phyloP scores from a whole-genome alignment of 2,329 filamentous ascomycete genomes.

The Neonectria coccinea region DNA sequence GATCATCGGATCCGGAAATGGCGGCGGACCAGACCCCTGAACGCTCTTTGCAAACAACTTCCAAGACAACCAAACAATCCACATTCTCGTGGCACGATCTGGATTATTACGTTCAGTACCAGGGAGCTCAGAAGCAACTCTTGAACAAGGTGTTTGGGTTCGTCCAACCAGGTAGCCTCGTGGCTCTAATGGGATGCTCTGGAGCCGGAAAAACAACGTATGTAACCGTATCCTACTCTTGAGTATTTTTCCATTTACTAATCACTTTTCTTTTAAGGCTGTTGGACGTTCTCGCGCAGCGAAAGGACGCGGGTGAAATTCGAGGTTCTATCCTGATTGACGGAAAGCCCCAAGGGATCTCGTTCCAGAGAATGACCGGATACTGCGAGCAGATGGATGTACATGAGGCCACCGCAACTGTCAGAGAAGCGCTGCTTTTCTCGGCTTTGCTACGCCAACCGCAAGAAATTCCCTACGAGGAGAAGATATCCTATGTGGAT shows the following conservation, averaged over 20 bases:
- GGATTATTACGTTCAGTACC: constrained; percentile 77
- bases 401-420: constrained; percentile 73
- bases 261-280: constrained; percentile 48
- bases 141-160: constrained; percentile 78
- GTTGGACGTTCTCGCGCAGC: constrained; percentile 75
- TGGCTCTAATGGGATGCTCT: constrained; percentile 82
- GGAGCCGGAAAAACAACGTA: constrained; percentile 84
- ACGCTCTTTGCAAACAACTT: constrained; percentile 3
- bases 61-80: constrained; percentile 63
- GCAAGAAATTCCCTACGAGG: constrained; percentile 62
- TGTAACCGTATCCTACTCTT: background rate
- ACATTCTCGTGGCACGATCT: constrained; percentile 78
- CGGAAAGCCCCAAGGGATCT: constrained; percentile 66
- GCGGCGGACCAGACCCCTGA: constrained; percentile 6
- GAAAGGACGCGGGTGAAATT: constrained; percentile 72
- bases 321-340: constrained; percentile 61
- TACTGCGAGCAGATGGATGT: constrained; percentile 78
- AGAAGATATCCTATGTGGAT: constrained; percentile 76
- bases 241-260: background rate
- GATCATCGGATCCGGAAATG: constrained; percentile 51
- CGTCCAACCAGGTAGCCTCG: constrained; percentile 82
- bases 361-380: constrained; percentile 75
- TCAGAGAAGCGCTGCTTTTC: constrained; percentile 75
- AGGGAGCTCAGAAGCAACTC: constrained; percentile 65
- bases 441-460: constrained; percentile 74